Base-by-base conservation (phyloP, 2,329 filamentous ascomycete genomes). In the Tolypocladium inflatum region DNA sequence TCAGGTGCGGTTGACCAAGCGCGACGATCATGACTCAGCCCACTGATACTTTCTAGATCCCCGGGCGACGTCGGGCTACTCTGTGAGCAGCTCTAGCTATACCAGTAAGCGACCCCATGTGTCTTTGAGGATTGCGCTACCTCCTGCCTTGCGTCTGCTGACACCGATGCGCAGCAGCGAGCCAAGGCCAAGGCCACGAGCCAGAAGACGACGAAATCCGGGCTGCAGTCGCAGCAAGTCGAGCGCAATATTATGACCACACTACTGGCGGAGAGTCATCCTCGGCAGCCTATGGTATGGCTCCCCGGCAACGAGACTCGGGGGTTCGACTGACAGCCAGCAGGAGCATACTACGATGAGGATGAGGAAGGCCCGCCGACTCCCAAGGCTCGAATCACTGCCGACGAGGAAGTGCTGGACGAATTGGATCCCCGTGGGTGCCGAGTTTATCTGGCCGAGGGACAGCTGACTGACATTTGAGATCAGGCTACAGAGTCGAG, bases 401-500 rank as follows among this genome's bases (percentile, higher is more conserved):
- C 55, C 33, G 59, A 59, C 11, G 62, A 57, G 26, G 58, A 60
- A 21, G 23, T 55, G 9, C 13, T 57, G 19, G 68, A 70, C 33
- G 63, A 65, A 2, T 59, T 76, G 13, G 73, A 76, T 60, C 70
- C 71, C 37, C 70, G 76, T 77, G 64, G 62, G 73, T 62, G 2
- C 5, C 17, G 17, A 7, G 1, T 8, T 15, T 37, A 1, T 23
- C 21, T 19, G 30, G 19, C 30, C 17, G 41, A 30, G 9, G 33
- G 15, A 13, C 19, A 35, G 21, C 33, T 55, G 23, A 42, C 53
- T 54, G 19, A 39, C 21, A 58, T 50, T 52, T 6, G 51, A 23
- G 21, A 33, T 13, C 50, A 79, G 76, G 73, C 2, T 79, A 74
- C 58, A 64, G 65, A 35, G 66, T 79, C 21, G 68, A 75, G 33